phyloP scores from a whole-genome alignment of 345 rosid genomes.

The Melaleuca alternifolia region DNA sequence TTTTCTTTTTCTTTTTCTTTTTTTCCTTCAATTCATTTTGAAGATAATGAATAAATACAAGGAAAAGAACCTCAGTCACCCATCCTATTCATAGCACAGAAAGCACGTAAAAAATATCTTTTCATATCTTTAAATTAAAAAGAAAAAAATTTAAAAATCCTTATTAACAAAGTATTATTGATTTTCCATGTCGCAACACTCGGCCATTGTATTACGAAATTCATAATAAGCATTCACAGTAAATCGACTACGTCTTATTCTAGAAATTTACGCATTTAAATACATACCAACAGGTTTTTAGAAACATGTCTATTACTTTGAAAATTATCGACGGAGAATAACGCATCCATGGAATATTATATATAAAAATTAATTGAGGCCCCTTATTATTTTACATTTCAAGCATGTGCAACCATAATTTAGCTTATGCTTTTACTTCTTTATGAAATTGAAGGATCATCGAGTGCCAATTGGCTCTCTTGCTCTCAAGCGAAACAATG shows the following conservation, averaged over 20 bases:
- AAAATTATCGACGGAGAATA: neutral
- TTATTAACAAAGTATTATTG: neutral
- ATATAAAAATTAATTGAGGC: rapidly evolving
- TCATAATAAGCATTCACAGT: neutral
- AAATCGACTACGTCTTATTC: no score
- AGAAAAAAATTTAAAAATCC: neutral
- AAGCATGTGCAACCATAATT: neutral
- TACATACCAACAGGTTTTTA: neutral
- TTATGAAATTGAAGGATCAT: neutral
- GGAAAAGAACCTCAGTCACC: neutral
- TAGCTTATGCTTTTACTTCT: neutral
- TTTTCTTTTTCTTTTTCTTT: neutral
- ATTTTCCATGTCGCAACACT: neutral
- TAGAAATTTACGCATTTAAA: neutral
- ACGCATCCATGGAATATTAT: neutral
- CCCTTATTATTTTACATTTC: no score
- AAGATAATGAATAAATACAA: neutral
- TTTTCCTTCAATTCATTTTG: neutral
- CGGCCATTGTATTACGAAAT: neutral
- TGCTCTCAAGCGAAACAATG: neutral
- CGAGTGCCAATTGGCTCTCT: neutral
- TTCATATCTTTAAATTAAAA: neutral
- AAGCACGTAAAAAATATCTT: neutral
- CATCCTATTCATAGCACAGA: neutral
- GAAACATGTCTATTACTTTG: neutral